Evolutionary conservation across 164 flowering plant genomes (phyloP).

Genomic region (Vitis cinerea): DNA sequence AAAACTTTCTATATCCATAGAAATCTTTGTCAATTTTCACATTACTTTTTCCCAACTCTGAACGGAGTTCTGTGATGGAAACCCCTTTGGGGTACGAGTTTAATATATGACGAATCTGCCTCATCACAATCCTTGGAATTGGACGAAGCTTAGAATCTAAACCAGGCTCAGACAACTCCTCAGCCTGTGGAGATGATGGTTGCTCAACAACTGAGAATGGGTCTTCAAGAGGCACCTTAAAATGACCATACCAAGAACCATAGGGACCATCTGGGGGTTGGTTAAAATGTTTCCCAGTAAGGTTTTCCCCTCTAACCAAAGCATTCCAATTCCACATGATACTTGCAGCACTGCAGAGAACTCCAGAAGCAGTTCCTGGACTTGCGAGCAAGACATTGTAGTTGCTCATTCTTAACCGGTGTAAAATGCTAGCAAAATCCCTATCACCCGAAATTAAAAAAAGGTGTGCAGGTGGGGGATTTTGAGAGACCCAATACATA

Average conservation of each 20-base stretch:
- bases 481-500: slow-evolving; percentile 78
- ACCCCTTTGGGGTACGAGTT: slow-evolving; percentile 59
- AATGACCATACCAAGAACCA: slow-evolving; percentile 85
- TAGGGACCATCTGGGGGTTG: slow-evolving; percentile 87
- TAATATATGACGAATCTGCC: slow-evolving; percentile 48
- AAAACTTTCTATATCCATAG: slow-evolving; percentile 75
- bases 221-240: slow-evolving; percentile 49
- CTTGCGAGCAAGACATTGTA: slow-evolving; percentile 85
- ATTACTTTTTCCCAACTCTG: slow-evolving; percentile 40
- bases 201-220: slow-evolving; percentile 41
- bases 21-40: slow-evolving; percentile 47
- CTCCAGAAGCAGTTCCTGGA: slow-evolving; percentile 48
- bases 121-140: slow-evolving; percentile 49
- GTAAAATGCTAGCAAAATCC: slow-evolving; percentile 69
- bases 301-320: slow-evolving; percentile 63
- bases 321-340: slow-evolving; percentile 88
- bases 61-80: slow-evolving; percentile 45
- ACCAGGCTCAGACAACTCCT: slow-evolving; percentile 29
- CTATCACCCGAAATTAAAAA: slow-evolving; percentile 84
- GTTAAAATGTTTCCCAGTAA: slow-evolving; percentile 71
- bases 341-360: slow-evolving; percentile 84
- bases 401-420: slow-evolving; percentile 78
- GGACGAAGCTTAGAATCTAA: slow-evolving; percentile 38
- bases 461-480: slow-evolving; percentile 96
- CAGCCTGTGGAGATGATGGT: slow-evolving; percentile 18